These are phyloP conservation scores for Colletotrichum nymphaeae DNA, from an alignment of 2,329 filamentous ascomycete genomes.

Conservation along the genomic window DNA sequence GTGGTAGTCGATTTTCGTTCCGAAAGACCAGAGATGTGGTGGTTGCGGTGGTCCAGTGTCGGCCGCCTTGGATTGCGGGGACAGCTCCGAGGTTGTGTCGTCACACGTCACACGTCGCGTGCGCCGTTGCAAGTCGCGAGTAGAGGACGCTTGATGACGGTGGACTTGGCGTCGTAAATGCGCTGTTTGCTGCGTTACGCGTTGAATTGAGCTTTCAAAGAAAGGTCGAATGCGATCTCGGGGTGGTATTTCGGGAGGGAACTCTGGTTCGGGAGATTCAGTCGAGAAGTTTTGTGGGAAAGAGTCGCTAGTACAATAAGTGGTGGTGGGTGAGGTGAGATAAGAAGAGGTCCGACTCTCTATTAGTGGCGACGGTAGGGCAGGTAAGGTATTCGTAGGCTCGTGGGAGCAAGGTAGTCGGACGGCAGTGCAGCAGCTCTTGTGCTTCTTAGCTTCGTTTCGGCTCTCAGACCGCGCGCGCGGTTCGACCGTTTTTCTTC, in stretches of 20 bases:
- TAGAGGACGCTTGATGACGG: not conserved
- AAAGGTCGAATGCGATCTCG: not conserved
- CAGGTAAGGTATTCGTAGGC: not conserved
- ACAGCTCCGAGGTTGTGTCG: slow-evolving; percentile 1
- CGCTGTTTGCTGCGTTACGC: not conserved
- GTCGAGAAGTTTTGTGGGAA: not conserved
- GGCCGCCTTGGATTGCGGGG: not conserved
- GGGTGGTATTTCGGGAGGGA: not conserved
- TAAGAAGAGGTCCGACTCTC: not conserved
- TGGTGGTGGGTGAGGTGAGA: slow-evolving; percentile 6
- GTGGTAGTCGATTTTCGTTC: not conserved
- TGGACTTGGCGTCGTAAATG: not conserved
- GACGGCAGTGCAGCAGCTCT: not conserved
- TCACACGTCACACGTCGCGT: slow-evolving; percentile 16
- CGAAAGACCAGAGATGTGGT: not conserved
- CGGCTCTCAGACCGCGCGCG: slow-evolving; percentile 30
- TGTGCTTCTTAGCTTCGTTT: not conserved
- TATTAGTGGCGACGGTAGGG: not conserved
- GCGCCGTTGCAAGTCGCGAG: not conserved
- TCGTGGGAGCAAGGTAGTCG: not conserved
- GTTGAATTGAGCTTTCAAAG: not conserved
- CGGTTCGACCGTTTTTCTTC: slow-evolving; percentile 29
- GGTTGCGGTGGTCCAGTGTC: not conserved
- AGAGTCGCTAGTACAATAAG: not conserved
- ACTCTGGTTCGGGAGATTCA: not conserved